A percentile compares a stretch with the other conserved stretches of the same genome.
Evolutionary conservation across 371 early-diverging fungal species (phyloP).

Genomic region (Quaeritorhiza haematococci): DNA sequence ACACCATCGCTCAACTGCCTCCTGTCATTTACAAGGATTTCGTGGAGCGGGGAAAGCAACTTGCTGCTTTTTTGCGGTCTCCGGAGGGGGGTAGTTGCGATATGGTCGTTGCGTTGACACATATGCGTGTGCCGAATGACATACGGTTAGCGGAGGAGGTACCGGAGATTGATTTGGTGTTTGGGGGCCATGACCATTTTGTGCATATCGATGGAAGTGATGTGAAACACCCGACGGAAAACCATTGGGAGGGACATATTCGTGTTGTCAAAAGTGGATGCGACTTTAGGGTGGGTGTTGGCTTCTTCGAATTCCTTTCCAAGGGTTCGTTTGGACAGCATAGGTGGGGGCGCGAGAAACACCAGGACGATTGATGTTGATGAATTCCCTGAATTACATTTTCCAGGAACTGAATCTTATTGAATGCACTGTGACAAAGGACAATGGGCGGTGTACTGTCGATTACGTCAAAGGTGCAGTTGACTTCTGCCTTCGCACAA

Average conservation of each 20-base stretch:
- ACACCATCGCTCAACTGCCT: slow-evolving; percentile 56
- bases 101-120: slow-evolving; percentile 57
- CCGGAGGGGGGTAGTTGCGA: slow-evolving; percentile 27
- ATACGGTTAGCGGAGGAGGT: slow-evolving; percentile 40
- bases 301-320: too few relatives aligned
- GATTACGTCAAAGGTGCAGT: not conserved
- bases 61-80: slow-evolving; percentile 32
- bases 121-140: slow-evolving; percentile 63
- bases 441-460: too few relatives aligned
- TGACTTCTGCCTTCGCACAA: not conserved
- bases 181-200: slow-evolving; percentile 66
- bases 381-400: too few relatives aligned
- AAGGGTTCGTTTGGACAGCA: too few relatives aligned
- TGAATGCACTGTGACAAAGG: too few relatives aligned
- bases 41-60: slow-evolving; percentile 36
- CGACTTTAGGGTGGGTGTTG: slow-evolving; percentile 46
- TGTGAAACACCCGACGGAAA: not conserved
- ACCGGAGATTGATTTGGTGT: slow-evolving; percentile 52
- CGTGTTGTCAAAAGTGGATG: slow-evolving; percentile 59
- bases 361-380: too few relatives aligned
- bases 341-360: too few relatives aligned
- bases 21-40: slow-evolving; percentile 51
- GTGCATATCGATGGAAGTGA: slow-evolving; percentile 36
- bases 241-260: slow-evolving; percentile 3
- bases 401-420: too few relatives aligned